Conservation (phyloP, 257 asterid genomes). For the Linderniella brevidens region DNA sequence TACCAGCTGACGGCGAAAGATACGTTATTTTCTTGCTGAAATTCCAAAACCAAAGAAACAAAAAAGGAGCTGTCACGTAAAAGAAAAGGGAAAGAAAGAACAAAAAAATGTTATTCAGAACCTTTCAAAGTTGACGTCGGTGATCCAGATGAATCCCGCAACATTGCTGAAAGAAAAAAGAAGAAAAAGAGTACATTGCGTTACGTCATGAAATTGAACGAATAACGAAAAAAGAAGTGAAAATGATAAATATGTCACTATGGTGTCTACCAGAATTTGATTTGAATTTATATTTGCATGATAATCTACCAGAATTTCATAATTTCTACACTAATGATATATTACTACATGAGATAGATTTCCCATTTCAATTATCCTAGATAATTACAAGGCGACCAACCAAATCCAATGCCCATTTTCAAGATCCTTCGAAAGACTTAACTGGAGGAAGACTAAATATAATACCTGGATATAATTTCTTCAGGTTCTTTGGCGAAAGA, state of each 20-base stretch:
- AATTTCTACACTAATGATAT: no score
- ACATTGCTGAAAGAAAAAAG: slow-evolving; percentile 38
- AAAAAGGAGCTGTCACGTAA: slow-evolving; percentile 7
- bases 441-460: neutral
- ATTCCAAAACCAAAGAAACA: neutral
- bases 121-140: slow-evolving; percentile 75
- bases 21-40: slow-evolving; percentile 74
- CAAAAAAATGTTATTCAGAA: slow-evolving; percentile 12
- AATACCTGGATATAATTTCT: slow-evolving; percentile 72
- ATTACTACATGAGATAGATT: no score
- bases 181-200: slow-evolving; percentile 7
- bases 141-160: slow-evolving; percentile 91
- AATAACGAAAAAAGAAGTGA: neutral
- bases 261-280: no score
- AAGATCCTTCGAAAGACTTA: neutral
- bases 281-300: no score
- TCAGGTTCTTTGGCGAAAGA: slow-evolving; percentile 86
- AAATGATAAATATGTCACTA: neutral
- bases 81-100: slow-evolving; percentile 1
- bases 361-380: no score
- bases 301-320: no score
- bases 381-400: no score
- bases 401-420: neutral
- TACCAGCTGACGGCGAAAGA: slow-evolving; percentile 86
- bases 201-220: neutral